A percentile compares a stretch with the other conserved stretches of the same genome.
Evolutionary conservation across 441 rosid species (phyloP).

Genomic region (Adansonia madagascariensis): DNA sequence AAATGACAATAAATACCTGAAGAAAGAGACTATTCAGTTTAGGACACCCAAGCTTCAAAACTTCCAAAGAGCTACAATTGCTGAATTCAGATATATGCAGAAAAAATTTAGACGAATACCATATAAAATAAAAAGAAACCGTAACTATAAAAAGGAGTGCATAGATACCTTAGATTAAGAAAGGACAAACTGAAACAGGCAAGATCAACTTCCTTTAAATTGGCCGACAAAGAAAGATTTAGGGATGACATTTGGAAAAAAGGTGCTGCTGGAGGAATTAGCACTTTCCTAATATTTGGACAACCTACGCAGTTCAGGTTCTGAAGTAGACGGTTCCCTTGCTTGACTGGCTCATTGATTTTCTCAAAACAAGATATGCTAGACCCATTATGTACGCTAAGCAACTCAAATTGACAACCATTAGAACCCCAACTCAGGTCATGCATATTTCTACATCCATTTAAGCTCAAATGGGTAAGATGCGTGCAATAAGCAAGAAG

Average conservation of each 20-base stretch:
- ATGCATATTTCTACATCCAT: conserved; percentile 91
- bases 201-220: conserved; percentile 88
- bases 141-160: not conserved
- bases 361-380: conserved; percentile 34
- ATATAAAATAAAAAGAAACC: conserved; percentile 17
- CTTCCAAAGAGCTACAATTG: conserved; percentile 85
- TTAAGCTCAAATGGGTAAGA: conserved; percentile 92
- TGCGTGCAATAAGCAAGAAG: conserved; percentile 91
- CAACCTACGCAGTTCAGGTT: conserved; percentile 94
- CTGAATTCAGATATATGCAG: conserved; percentile 43
- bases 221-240: conserved; percentile 82
- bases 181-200: conserved; percentile 69
- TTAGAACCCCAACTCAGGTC: conserved; percentile 84
- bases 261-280: conserved; percentile 73
- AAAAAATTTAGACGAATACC: not conserved
- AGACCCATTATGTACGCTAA: conserved; percentile 35
- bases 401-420: conserved; percentile 49
- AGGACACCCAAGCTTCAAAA: conserved; percentile 81
- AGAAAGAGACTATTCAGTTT: conserved; percentile 87
- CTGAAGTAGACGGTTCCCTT: conserved; percentile 72
- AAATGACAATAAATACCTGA: conserved; percentile 55
- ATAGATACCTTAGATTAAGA: conserved; percentile 78
- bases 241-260: conserved; percentile 75
- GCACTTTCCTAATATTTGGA: conserved; percentile 82
- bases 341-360: conserved; percentile 45